phyloP scores from a whole-genome alignment of 2,329 filamentous ascomycete species.

The Pseudophaeomoniella oleicola region DNA sequence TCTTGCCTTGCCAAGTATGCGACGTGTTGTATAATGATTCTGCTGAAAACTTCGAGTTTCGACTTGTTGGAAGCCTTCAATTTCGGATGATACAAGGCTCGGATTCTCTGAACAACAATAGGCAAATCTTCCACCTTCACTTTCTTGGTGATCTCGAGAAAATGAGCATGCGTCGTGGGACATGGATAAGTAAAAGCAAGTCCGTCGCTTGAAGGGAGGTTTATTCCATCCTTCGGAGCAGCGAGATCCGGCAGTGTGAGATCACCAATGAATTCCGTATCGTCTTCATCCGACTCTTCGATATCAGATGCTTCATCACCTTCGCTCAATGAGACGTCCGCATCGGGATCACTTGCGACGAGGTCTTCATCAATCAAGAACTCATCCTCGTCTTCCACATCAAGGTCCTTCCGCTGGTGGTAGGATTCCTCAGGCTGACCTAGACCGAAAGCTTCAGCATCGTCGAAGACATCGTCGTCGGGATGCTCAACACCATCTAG shows the following conservation, averaged over 20 bases:
- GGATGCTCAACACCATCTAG: constrained; percentile 31
- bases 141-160: constrained; percentile 49
- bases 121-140: constrained; percentile 54
- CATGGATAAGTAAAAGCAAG: constrained; percentile 79
- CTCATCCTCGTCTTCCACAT: constrained; percentile 86
- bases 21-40: constrained; percentile 39
- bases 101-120: constrained; percentile 72
- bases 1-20: constrained; percentile 38
- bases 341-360: constrained; percentile 61
- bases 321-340: constrained; percentile 24
- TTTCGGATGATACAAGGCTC: constrained; percentile 83
- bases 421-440: constrained; percentile 32
- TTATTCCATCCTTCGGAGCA: constrained; percentile 22
- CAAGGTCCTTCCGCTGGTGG: constrained; percentile 33
- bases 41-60: constrained; percentile 48
- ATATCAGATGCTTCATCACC: constrained; percentile 30
- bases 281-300: constrained; percentile 42
- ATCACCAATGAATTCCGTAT: constrained; percentile 60
- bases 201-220: constrained; percentile 30
- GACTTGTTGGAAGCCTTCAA: constrained; percentile 73
- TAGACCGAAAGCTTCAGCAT: constrained; percentile 48
- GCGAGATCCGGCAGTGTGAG: constrained; percentile 40
- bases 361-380: constrained; percentile 84
- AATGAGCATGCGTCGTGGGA: constrained; percentile 60
- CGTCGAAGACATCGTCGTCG: constrained; percentile 34